phyloP scores from a whole-genome alignment of 768 basidiomycete species.

The Lenzites betulinus region DNA sequence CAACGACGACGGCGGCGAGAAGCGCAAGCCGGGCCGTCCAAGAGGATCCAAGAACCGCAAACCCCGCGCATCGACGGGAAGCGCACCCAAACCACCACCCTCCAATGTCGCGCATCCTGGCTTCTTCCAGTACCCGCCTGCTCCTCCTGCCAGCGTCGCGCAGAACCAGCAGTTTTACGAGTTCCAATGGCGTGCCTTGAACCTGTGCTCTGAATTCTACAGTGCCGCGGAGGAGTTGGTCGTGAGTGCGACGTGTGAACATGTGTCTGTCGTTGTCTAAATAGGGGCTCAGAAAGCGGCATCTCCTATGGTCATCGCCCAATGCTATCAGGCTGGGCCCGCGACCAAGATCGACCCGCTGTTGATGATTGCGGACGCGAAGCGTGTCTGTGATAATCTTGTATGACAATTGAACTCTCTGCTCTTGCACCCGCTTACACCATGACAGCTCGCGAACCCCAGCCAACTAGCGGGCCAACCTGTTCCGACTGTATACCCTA shows the following conservation, averaged over 20 bases:
- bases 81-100: conserved; percentile 33
- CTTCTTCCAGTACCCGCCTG: conserved; percentile 49
- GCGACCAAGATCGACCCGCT: conserved; percentile 72
- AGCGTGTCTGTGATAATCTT: conserved; percentile 74
- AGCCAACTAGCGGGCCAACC: conserved; percentile 66
- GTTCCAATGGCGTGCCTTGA: conserved; percentile 83
- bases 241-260: conserved; percentile 46
- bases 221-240: conserved; percentile 83
- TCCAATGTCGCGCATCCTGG: conserved; percentile 31
- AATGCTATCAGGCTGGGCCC: conserved; percentile 78
- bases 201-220: conserved; percentile 84
- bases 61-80: conserved; percentile 37
- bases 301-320: conserved; percentile 71
- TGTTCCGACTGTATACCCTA: conserved; percentile 37
- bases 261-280: conserved; percentile 13
- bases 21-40: conserved; percentile 78
- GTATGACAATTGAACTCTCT: conserved; percentile 41
- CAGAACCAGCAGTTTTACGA: conserved; percentile 80
- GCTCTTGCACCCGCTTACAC: conserved; percentile 14
- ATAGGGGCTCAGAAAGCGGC: conserved; percentile 46
- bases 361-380: conserved; percentile 73
- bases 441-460: conserved; percentile 68
- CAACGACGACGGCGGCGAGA: conserved; percentile 46
- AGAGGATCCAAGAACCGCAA: conserved; percentile 78
- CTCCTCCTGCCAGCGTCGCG: conserved; percentile 50